Base-by-base conservation (phyloP, 169 alveolate species). In the Eimeria tenella region DNA sequence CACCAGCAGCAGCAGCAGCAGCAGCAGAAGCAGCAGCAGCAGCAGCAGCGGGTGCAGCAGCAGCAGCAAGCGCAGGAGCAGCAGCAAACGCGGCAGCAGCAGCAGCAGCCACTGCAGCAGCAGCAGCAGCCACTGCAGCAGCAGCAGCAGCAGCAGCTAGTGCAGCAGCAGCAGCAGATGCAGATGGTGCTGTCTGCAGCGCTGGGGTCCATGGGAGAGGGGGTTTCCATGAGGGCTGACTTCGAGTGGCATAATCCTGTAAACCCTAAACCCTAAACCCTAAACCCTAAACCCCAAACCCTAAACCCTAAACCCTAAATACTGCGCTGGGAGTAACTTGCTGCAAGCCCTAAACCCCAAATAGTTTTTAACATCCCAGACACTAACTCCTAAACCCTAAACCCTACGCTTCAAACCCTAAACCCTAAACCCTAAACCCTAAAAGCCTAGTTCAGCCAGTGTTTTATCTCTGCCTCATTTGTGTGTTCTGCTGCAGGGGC, bases 201-300 rank as follows among this genome's bases (percentile, higher is more conserved):
- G 73, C 81, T 93, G 13, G 95, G 95, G 50, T 55, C 95, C 25
- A 86, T 93, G 93, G 11, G 75, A 5, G 65, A 9, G 11, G n/a
- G 9, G 8, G 62, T 70, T 25, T 7, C 21, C 79, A 42, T 86
- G 60, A 25, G 49, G n/a, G 79, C 89, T 15, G 55, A 74, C n/a
- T 90, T 90, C 81, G 86, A 86, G 13, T 90, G 94, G 94, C 94
- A 65, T 9, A 53, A 52, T 25, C 58, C 89, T 70, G 89, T 77
- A 68, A 68, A 21, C 77, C 77, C 50, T 21, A 68, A 68, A 58
- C 68, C 68, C 68, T 58, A 58, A 58, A 58, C 68, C 68, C 68
- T 58, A 58, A 58, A 58, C 68, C 68, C 68, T 58, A 58, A 58
- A 58, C 68, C 68, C 68, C 2, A 58, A 58, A 58, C 68, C 68